Evolutionary conservation across 371 early-diverging fungal genomes (phyloP).

Genomic region (Circinella minor): DNA sequence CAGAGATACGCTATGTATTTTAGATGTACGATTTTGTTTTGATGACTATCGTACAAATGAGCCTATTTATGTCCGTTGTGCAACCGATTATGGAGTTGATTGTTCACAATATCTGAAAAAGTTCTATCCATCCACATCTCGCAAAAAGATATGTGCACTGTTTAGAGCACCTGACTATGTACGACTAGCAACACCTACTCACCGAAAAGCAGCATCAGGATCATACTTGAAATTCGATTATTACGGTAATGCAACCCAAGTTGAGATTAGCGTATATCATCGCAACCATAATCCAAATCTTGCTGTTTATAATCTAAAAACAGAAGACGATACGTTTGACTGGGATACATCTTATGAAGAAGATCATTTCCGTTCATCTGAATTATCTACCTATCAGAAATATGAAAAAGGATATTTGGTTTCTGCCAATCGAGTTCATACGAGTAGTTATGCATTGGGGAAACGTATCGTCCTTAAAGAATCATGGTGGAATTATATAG

Average conservation of each 20-base stretch:
- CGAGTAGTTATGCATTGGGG: conserved; percentile 25
- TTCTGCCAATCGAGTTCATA: conserved; percentile 27
- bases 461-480: conserved; percentile 19
- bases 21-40: conserved; percentile 43
- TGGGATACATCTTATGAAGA: conserved; percentile 32
- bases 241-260: conserved; percentile 27
- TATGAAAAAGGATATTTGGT: conserved; percentile 27
- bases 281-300: conserved; percentile 34
- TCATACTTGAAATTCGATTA: conserved; percentile 37
- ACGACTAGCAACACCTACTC: conserved; percentile 17
- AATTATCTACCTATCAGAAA: conserved; percentile 2
- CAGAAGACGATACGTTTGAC: conserved; percentile 15
- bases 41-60: conserved; percentile 23
- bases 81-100: conserved; percentile 35
- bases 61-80: conserved; percentile 20
- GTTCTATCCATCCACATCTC: conserved; percentile 26
- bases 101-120: conserved; percentile 26
- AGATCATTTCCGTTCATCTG: conserved; percentile 30
- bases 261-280: conserved; percentile 30
- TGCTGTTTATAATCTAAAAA: conserved; percentile 19
- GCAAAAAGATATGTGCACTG: conserved; percentile 20
- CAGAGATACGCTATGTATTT: too few relatives aligned
- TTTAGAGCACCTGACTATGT: conserved; percentile 25
- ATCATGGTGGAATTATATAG: conserved; percentile 36
- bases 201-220: conserved; percentile 21